A percentile compares a stretch with the other conserved stretches of the same genome.
Conservation (phyloP, 495 filamentous ascomycete genomes). For the Lophiostoma macrostomum region DNA sequence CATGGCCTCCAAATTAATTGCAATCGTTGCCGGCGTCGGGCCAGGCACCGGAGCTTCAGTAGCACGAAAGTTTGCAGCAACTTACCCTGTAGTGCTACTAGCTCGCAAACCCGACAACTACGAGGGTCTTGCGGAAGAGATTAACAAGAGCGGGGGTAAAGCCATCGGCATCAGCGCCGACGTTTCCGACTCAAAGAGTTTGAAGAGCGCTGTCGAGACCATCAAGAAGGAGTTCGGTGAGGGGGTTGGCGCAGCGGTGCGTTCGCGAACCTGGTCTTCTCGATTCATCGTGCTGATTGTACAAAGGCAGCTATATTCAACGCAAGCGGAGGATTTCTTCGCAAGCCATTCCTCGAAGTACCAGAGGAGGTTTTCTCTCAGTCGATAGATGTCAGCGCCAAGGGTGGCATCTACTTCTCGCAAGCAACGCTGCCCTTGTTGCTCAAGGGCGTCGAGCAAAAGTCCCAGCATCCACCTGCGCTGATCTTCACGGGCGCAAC, state of each 20-base stretch:
- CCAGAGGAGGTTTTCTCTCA: conserved; percentile 60
- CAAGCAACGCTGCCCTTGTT: conserved; percentile 70
- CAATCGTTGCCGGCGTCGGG: conserved; percentile 37
- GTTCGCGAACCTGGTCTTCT: background rate
- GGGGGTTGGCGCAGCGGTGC: conserved; percentile 36
- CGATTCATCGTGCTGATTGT: background rate
- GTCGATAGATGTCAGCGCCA: conserved; percentile 54
- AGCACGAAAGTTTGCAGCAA: conserved; percentile 38
- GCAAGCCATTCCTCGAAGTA: conserved; percentile 80
- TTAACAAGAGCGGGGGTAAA: conserved; percentile 64
- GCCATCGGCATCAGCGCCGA: conserved; percentile 78
- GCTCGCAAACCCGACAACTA: conserved; percentile 68
- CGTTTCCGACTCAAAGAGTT: conserved; percentile 58
- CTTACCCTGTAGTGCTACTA: conserved; percentile 73
- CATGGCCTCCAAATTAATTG: conserved; percentile 36
- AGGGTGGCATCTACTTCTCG: conserved; percentile 75
- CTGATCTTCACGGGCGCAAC: conserved; percentile 90
- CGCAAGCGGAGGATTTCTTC: conserved; percentile 62
- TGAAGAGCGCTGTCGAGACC: conserved; percentile 63
- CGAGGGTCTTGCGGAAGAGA: conserved; percentile 66
- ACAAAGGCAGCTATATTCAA: conserved; percentile 77
- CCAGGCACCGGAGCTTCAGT: conserved; percentile 36
- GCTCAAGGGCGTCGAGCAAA: conserved; percentile 53
- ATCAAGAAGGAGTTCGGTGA: conserved; percentile 58
- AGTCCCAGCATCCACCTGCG: conserved; percentile 62